Conservation (phyloP, 768 basidiomycete genomes). For the Lanmaoa pseudosensibilis region DNA sequence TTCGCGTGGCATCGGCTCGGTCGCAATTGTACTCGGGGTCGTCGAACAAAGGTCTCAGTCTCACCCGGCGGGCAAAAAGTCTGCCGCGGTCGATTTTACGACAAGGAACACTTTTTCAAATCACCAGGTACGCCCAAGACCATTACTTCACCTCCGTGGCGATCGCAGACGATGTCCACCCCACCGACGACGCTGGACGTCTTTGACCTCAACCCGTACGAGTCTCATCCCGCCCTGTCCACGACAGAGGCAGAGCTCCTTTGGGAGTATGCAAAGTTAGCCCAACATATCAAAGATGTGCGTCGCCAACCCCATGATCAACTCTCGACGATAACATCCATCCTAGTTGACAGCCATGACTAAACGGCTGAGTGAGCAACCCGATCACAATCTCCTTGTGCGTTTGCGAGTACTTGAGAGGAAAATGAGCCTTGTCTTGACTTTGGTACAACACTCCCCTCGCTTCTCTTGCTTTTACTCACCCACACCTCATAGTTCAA, state of each 20-base stretch:
- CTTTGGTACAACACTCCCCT: constrained; percentile 55
- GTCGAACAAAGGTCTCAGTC: neutral
- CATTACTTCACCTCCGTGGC: neutral
- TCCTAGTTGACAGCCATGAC: constrained; percentile 64
- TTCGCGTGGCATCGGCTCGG: neutral
- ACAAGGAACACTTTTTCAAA: neutral
- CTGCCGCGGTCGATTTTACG: neutral
- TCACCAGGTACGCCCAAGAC: neutral
- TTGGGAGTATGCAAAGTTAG: constrained; percentile 91
- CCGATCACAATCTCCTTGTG: constrained; percentile 74
- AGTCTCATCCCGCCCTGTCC: constrained; percentile 64
- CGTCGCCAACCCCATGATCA: constrained; percentile 19
- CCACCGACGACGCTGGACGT: neutral
- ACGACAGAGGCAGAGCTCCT: constrained; percentile 75
- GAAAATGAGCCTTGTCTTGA: constrained; percentile 94
- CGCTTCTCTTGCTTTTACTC: constrained; percentile 1
- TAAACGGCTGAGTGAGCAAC: constrained; percentile 67
- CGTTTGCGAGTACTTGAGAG: constrained; percentile 81
- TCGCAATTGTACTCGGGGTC: neutral
- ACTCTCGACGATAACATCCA: neutral
- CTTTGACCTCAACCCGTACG: constrained; percentile 69
- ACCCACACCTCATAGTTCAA: constrained; percentile 65
- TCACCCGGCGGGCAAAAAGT: neutral
- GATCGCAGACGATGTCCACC: neutral
- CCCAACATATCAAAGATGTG: constrained; percentile 77